Evolutionary conservation across 768 basidiomycete species (phyloP).

Genomic region (Russula olivacea): DNA sequence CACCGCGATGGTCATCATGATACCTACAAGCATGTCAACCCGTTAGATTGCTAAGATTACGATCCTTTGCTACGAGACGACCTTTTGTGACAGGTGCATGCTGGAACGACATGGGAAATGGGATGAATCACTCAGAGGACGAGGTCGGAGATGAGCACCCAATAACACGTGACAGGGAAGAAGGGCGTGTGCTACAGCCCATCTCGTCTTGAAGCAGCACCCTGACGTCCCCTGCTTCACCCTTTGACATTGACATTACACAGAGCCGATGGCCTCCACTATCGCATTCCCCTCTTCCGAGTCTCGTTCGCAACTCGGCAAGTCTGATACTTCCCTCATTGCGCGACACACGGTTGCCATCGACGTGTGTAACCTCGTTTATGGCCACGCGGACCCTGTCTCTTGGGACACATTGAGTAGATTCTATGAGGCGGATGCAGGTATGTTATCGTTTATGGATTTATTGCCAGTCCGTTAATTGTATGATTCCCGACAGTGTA

Average conservation of each 20-base stretch:
- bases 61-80: constrained; percentile 26
- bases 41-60: constrained; percentile 3
- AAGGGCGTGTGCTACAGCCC: not conserved
- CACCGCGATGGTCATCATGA: constrained; percentile 68
- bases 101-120: constrained; percentile 62
- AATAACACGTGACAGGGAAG: constrained; percentile 18
- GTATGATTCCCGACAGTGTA: constrained; percentile 22
- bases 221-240: constrained; percentile 1
- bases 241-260: constrained; percentile 30
- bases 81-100: constrained; percentile 83
- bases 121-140: not conserved
- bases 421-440: constrained; percentile 67
- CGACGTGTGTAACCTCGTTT: constrained; percentile 66
- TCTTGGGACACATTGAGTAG: constrained; percentile 50
- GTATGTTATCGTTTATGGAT: constrained; percentile 37
- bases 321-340: constrained; percentile 27
- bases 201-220: not conserved
- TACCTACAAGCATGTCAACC: constrained; percentile 40
- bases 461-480: constrained; percentile 7
- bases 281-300: constrained; percentile 23
- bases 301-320: constrained; percentile 9
- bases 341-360: constrained; percentile 52
- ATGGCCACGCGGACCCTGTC: constrained; percentile 45
- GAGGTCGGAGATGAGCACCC: not conserved
- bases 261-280: constrained; percentile 29